A percentile compares a stretch with the other conserved stretches of the same genome.
phyloP scores from a whole-genome alignment of 2,329 filamentous ascomycete species.

The Biscogniauxia sp. region DNA sequence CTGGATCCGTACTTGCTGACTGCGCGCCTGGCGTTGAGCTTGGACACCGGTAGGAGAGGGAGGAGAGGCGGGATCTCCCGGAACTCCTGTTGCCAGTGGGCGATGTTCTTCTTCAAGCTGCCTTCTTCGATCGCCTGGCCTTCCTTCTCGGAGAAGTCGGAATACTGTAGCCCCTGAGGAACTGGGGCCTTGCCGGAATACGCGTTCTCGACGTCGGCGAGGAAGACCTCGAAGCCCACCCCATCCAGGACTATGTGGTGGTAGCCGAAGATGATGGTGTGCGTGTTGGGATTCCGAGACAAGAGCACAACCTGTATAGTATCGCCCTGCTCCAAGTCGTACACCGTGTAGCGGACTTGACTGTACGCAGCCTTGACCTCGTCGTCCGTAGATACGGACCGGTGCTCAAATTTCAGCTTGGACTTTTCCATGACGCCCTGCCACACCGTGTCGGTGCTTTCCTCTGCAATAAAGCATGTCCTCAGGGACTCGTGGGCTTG shows the following conservation, averaged over 20 bases:
- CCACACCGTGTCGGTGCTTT: slow-evolving; percentile 2
- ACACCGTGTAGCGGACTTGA: background rate
- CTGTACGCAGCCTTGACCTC: background rate
- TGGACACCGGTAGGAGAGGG: slow-evolving; percentile 1
- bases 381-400: background rate
- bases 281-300: background rate
- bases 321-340: background rate
- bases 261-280: slow-evolving; percentile 9
- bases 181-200: background rate
- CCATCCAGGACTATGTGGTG: slow-evolving; percentile 13
- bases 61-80: background rate
- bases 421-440: background rate
- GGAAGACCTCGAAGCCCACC: slow-evolving; percentile 5
- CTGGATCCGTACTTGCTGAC: slow-evolving; percentile 14
- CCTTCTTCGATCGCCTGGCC: background rate
- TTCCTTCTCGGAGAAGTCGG: slow-evolving; percentile 1
- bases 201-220: slow-evolving; percentile 8
- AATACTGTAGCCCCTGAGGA: background rate
- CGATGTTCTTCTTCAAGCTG: background rate
- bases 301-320: background rate
- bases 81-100: slow-evolving; percentile 1
- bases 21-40: background rate
- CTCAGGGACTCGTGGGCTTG: background rate
- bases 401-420: background rate
- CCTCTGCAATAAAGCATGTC: too few species aligned